Base-by-base conservation (phyloP, 78 protist genomes). In the Tieghemostelium lacteum region DNA sequence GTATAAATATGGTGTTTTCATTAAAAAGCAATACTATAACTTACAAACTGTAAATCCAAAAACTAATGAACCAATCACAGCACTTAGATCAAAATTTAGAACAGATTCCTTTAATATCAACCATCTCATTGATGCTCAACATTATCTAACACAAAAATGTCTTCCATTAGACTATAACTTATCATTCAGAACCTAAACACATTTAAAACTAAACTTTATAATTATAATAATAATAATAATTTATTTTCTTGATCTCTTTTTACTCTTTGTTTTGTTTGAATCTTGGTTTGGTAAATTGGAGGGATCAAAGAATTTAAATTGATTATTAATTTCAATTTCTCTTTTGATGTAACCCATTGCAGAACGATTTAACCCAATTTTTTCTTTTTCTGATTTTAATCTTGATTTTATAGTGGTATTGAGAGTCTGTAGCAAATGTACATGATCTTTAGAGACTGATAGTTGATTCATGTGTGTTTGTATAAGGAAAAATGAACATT, bases 401-500 rank as follows among this genome's bases (percentile, higher is more conserved):
- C 86, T 26, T n/a, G 42, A 26, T 52, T 75, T 85, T 26, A 74
- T n/a, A 22, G 28, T n/a, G 3, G 55, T 49, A 62, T 83, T 85
- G 28, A 86, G 22, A 28, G 7, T 29, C 20, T 72, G 45, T 37
- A 73, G 52, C 14, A 71, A 33, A 22, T 54, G 69, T 6, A 65
- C 73, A 49, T 54, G 31, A 28, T 65, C 75, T 4, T 24, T 28
- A 8, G 57, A 52, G 8, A 71, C 63, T 29, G 91, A 67, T 20
- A 70, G 29, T 74, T 93, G 92, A 24, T 73, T 88, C 58, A 73
- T 73, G 54, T 72, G 86, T 2, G 71, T 28, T 36, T 88, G 87
- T 36, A 93, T 19, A 60, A 93, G 39, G 22, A 85, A 93, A 69
- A 86, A 78, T 45, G 69, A 61, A 60, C 94, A 85, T 33, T 87